Evolutionary conservation across 305 asterid species (phyloP).

Genomic region (Stenogyne calaminthoides): DNA sequence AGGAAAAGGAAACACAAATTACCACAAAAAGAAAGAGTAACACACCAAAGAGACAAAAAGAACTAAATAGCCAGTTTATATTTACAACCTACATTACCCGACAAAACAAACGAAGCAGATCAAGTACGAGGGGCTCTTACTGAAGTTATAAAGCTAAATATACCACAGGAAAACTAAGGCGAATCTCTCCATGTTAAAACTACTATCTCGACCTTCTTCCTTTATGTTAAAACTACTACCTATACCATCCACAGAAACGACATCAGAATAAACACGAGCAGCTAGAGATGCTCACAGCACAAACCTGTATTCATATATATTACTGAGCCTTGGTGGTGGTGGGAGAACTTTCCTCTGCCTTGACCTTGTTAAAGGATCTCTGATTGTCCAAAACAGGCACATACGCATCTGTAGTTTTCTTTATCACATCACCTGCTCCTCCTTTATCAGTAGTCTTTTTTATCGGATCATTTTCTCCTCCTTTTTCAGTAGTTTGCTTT

Average conservation of each 20-base stretch:
- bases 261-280: background rate
- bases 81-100: background rate
- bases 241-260: conserved; percentile 12
- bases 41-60: background rate
- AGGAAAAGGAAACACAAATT: background rate
- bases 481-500: conserved; percentile 44
- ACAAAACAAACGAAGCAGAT: background rate
- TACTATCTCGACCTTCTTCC: background rate
- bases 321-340: conserved; percentile 26
- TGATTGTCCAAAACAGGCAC: conserved; percentile 52
- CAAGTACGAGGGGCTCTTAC: background rate
- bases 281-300: background rate
- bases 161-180: background rate
- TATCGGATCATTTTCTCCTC: conserved; percentile 23
- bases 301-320: background rate
- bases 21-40: background rate
- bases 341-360: conserved; percentile 32
- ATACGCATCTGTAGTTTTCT: conserved; percentile 55
- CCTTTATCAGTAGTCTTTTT: conserved; percentile 51
- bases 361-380: conserved; percentile 42
- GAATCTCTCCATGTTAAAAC: background rate
- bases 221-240: background rate
- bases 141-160: background rate
- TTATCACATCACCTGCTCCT: conserved; percentile 30
- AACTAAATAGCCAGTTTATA: background rate